Evolutionary conservation across 2,329 filamentous ascomycete species (phyloP), one percentile per base, ranked within the genome.

Genomic region (Epichloe hybrida): DNA sequence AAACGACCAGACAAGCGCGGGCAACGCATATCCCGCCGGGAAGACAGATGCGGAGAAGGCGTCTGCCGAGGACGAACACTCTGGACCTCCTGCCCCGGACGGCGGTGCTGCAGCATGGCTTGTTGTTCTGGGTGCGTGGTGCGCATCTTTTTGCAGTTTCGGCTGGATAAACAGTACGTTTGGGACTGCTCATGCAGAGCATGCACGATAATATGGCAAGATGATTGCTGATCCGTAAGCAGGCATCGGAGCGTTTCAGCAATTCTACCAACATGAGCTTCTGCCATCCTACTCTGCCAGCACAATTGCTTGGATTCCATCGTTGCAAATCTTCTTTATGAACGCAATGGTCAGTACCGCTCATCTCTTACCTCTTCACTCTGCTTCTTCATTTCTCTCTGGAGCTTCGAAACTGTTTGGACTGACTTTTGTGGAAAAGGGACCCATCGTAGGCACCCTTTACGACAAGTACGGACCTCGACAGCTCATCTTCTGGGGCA

Each of bases 401-500:
- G 31, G 3, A 5, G 2, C 3, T 44, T 13, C 31, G 7, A 13
- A 27, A 17, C 11, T 1, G n/a, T 20, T 44, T 44, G 42, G 31
- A 11, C 21, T 43, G 21, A 44, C 23, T 15, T 12, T 34, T 27
- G 1, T 5, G 3, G 23, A 17, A 17, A 8, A 50, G 50, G 78
- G 79, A 0, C 77, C 79, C 0, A 57, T 84, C 27, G 72, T 79
- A 35, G 82, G 82, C 72, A 70, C 42, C 9, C 52, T 81, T 1
- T 82, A 74, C 57, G 81, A 85, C 58, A 75, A 71, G 53, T 75
- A 78, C 54, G 81, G 81, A 0, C 77, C 80, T 0, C 70, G 72
- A 41, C 72, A 67, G 46, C 64, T 84, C 1, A 59, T 80, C 4
- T 40, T 75, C 3, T 57, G 61, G 41, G 76, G 77, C 13, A 72